These are phyloP conservation scores for Thraustochytrium striatum DNA, from an alignment of 352 stramenopile species.

Conservation along the genomic window DNA sequence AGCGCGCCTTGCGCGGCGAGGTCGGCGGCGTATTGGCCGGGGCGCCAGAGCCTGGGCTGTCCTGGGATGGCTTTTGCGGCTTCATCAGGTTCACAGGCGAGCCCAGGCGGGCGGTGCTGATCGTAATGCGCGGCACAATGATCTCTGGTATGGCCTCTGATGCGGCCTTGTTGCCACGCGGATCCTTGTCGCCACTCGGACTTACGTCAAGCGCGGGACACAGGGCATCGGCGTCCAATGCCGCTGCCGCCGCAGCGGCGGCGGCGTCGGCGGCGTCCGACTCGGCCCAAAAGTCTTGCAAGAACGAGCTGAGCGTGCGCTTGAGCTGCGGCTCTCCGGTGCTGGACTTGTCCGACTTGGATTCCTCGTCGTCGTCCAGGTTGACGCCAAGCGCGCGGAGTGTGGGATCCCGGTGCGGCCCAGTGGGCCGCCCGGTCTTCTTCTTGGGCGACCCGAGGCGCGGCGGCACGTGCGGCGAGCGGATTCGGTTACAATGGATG, in stretches of 20 bases:
- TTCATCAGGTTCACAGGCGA: neutral
- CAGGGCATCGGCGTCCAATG: no score
- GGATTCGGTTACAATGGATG: no score
- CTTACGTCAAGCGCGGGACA: no score
- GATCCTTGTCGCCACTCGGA: no score
- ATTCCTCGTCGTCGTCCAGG: conserved; percentile 16
- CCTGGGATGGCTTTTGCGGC: neutral
- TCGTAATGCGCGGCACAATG: conserved; percentile 18
- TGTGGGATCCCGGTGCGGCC: no score
- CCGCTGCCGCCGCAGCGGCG: neutral
- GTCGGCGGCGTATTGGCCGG: neutral
- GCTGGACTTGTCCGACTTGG: neutral
- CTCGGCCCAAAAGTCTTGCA: conserved; percentile 8
- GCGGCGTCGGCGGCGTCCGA: neutral
- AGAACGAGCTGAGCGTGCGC: conserved; percentile 35
- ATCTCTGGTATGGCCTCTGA: neutral
- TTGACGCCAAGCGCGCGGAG: neutral
- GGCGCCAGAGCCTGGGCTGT: neutral
- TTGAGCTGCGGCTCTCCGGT: neutral
- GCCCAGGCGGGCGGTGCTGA: neutral
- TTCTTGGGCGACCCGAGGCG: no score
- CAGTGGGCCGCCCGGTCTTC: no score
- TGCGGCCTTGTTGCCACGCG: no score
- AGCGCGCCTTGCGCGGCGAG: neutral
- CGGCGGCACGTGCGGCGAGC: no score